phyloP scores from a whole-genome alignment of 2,329 filamentous ascomycete species.

The Cyphellophora attinorum region DNA sequence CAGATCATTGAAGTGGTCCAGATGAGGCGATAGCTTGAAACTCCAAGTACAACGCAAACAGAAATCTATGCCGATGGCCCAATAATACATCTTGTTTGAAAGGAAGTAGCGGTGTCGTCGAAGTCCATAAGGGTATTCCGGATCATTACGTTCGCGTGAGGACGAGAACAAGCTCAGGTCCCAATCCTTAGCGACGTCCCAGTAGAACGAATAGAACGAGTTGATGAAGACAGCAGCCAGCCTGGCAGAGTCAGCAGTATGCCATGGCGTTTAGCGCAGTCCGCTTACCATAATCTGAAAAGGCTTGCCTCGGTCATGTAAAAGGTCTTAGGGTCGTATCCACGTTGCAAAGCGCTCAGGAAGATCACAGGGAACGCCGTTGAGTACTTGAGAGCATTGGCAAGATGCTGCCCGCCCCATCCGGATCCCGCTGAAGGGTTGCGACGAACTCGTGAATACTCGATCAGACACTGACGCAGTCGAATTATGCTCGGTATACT shows the following conservation, averaged over 20 bases:
- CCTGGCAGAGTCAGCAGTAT: slow-evolving; percentile 37
- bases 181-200: slow-evolving; percentile 96
- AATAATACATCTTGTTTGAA: slow-evolving; percentile 68
- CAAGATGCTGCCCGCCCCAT: slow-evolving; percentile 78
- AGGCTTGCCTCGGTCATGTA: slow-evolving; percentile 47
- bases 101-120: slow-evolving; percentile 66
- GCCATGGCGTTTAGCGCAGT: background rate
- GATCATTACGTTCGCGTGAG: slow-evolving; percentile 45
- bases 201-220: slow-evolving; percentile 93
- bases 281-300: slow-evolving; percentile 44
- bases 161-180: slow-evolving; percentile 73
- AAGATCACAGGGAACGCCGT: slow-evolving; percentile 87
- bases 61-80: slow-evolving; percentile 67
- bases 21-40: slow-evolving; percentile 70
- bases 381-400: slow-evolving; percentile 92
- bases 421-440: slow-evolving; percentile 38
- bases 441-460: slow-evolving; percentile 64
- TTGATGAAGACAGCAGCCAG: slow-evolving; percentile 68
- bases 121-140: slow-evolving; percentile 66
- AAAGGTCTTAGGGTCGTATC: slow-evolving; percentile 42
- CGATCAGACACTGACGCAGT: slow-evolving; percentile 81
- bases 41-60: slow-evolving; percentile 83
- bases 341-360: slow-evolving; percentile 63
- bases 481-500: slow-evolving; percentile 76
- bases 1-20: slow-evolving; percentile 76